These are phyloP conservation scores for Phytopythium oedochilum DNA, from an alignment of 352 stramenopile species.

Conservation along the genomic window DNA sequence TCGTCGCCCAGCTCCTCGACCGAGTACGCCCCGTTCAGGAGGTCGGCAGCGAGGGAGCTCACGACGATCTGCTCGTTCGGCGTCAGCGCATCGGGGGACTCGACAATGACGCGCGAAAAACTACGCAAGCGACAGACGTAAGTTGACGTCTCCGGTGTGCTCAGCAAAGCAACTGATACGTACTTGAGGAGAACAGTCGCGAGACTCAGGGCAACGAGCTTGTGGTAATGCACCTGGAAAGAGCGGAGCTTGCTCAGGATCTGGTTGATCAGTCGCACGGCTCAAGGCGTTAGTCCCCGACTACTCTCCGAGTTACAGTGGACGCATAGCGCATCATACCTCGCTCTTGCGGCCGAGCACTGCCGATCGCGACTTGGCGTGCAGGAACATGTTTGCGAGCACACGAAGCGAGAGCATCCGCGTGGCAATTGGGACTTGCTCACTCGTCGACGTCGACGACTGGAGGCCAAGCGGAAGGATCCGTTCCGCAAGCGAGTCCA, in stretches of 20 bases:
- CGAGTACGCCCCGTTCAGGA: constrained; percentile 43
- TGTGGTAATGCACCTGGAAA: constrained; percentile 53
- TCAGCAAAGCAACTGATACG: constrained; percentile 7
- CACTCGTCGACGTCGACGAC: constrained; percentile 10
- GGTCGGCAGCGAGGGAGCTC: constrained; percentile 38
- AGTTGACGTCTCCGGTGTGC: neutral
- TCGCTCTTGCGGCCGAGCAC: constrained; percentile 51
- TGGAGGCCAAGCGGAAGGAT: constrained; percentile 37
- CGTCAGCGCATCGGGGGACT: constrained; percentile 24
- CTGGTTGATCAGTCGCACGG: constrained; percentile 6
- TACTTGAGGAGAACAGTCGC: constrained; percentile 74
- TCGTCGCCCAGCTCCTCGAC: constrained; percentile 76
- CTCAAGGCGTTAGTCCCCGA: neutral
- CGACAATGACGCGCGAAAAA: constrained; percentile 35
- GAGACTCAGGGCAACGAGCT: constrained; percentile 62
- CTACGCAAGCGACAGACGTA: constrained; percentile 14
- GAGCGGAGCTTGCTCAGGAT: constrained; percentile 35
- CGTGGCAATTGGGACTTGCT: constrained; percentile 51
- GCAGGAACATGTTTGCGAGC: constrained; percentile 72
- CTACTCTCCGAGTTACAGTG: neutral
- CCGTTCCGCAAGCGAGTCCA: constrained; percentile 29
- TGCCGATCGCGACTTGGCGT: constrained; percentile 33
- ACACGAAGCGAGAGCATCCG: constrained; percentile 73
- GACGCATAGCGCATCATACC: constrained; percentile 12
- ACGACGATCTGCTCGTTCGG: constrained; percentile 46